Evolutionary conservation across 257 asterid species (phyloP).

Genomic region (Verbena officinalis): DNA sequence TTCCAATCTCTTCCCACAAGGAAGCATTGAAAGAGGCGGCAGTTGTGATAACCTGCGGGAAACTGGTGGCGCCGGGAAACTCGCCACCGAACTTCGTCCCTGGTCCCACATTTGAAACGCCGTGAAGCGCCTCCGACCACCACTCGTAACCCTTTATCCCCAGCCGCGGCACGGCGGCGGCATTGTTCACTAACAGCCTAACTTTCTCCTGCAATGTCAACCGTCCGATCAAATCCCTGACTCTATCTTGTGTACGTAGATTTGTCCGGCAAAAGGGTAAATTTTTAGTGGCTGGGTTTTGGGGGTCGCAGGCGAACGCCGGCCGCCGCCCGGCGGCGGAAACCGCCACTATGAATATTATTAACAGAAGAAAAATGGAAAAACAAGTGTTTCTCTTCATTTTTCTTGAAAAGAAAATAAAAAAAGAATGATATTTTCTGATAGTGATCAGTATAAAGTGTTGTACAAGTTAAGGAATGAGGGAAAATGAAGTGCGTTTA

Average conservation of each 20-base stretch:
- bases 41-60: constrained; percentile 82
- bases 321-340: constrained; percentile 31
- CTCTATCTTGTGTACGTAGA: constrained; percentile 49
- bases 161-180: constrained; percentile 71
- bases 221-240: constrained; percentile 62
- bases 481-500: constrained; percentile 27
- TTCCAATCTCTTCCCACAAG: constrained; percentile 78
- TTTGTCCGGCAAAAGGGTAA: constrained; percentile 58
- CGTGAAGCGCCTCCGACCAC: constrained; percentile 99
- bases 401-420: constrained; percentile 18
- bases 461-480: constrained; percentile 14
- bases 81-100: constrained; percentile 76
- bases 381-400: constrained; percentile 29
- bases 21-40: constrained; percentile 89
- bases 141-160: constrained; percentile 78
- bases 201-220: constrained; percentile 81
- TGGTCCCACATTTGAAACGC: constrained; percentile 80
- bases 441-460: neutral
- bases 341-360: neutral
- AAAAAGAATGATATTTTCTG: neutral
- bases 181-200: constrained; percentile 55
- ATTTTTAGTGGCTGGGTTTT: constrained; percentile 34
- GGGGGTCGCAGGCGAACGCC: constrained; percentile 72
- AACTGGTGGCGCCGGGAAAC: constrained; percentile 85
- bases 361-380: constrained; percentile 27